Conservation (phyloP, 164 flowering plant species). For the Echeveria elegans region DNA sequence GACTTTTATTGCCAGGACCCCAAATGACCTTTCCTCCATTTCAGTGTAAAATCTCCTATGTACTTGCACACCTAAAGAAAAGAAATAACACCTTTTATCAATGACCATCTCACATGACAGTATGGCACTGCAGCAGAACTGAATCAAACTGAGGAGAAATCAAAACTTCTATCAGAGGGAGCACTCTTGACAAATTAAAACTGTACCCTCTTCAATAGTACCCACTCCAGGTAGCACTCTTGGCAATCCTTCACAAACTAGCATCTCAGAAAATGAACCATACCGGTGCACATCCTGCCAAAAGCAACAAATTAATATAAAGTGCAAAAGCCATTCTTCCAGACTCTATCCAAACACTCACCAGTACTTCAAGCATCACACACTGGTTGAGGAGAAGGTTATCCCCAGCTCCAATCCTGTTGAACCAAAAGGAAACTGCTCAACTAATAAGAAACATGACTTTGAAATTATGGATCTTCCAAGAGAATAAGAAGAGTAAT, state of each 20-base stretch:
- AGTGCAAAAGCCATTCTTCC: neutral
- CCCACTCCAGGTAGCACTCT: constrained; percentile 71
- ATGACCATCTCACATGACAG: too few species aligned
- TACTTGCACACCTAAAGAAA: constrained; percentile 53
- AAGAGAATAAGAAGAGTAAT: too few species aligned
- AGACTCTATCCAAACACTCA: constrained; percentile 14
- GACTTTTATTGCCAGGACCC: constrained; percentile 69
- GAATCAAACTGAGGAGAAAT: too few species aligned
- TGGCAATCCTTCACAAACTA: constrained; percentile 45
- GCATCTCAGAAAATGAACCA: constrained; percentile 68
- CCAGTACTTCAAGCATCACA: constrained; percentile 64
- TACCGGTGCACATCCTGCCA: constrained; percentile 47
- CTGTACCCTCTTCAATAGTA: constrained; percentile 63
- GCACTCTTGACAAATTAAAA: too few species aligned
- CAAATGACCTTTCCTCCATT: constrained; percentile 60
- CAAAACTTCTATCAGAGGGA: too few species aligned
- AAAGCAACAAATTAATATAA: neutral
- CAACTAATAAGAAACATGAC: constrained; percentile 6
- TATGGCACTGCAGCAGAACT: too few species aligned
- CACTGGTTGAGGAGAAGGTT: constrained; percentile 62
- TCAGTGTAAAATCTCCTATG: constrained; percentile 63
- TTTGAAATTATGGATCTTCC: neutral
- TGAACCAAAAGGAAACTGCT: constrained; percentile 4
- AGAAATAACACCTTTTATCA: neutral
- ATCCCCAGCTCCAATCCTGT: constrained; percentile 49